Conservation (phyloP, 1,139 yeast species). For the Scheffersomyces segobiensis region DNA sequence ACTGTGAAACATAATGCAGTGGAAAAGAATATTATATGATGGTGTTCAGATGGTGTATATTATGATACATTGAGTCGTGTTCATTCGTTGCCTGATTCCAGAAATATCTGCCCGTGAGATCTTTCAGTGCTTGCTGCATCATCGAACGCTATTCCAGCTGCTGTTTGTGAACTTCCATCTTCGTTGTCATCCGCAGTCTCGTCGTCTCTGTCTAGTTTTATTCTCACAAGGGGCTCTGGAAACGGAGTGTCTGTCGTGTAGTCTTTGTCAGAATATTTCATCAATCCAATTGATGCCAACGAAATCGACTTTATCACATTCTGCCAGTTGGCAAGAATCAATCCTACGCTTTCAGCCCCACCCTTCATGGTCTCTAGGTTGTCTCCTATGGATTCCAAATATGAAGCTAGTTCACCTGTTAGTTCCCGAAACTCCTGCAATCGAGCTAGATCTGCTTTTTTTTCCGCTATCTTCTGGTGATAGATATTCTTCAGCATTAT, state of each 20-base stretch:
- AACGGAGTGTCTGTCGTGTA: slow-evolving; percentile 38
- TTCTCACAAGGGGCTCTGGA: slow-evolving; percentile 65
- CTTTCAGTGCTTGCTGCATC: slow-evolving; percentile 5
- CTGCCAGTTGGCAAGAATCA: slow-evolving; percentile 68
- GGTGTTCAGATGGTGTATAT: too few relatives aligned
- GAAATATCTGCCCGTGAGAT: background rate
- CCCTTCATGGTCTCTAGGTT: slow-evolving; percentile 52
- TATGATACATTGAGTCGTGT: background rate
- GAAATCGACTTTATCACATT: slow-evolving; percentile 65
- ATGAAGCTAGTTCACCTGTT: slow-evolving; percentile 47
- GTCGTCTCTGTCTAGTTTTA: slow-evolving; percentile 47
- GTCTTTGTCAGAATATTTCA: slow-evolving; percentile 48
- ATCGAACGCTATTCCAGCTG: slow-evolving; percentile 10
- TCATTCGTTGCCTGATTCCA: background rate
- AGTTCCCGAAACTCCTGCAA: slow-evolving; percentile 50
- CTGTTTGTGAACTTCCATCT: slow-evolving; percentile 8
- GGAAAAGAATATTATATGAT: too few relatives aligned
- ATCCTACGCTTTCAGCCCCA: slow-evolving; percentile 59
- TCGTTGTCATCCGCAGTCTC: slow-evolving; percentile 15
- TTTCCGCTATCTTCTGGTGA: slow-evolving; percentile 41
- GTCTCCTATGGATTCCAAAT: slow-evolving; percentile 50
- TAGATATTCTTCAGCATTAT: slow-evolving; percentile 15
- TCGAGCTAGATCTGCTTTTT: slow-evolving; percentile 53
- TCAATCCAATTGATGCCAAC: slow-evolving; percentile 62
- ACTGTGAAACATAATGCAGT: too few relatives aligned